phyloP scores from a whole-genome alignment of 768 basidiomycete species.

The Daedaleopsis nitida region DNA sequence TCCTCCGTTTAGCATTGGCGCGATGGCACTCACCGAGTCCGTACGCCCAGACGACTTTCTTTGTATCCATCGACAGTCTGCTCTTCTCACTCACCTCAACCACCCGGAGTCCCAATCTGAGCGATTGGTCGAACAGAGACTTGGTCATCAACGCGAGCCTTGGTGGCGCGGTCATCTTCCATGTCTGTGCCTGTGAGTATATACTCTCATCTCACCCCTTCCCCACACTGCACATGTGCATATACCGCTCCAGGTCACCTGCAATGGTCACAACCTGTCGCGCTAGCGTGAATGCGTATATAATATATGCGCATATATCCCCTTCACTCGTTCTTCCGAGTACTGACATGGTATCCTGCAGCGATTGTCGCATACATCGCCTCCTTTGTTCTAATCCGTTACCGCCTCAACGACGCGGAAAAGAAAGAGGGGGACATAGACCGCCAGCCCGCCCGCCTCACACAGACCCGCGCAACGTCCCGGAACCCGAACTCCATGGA shows the following conservation, averaged over 20 bases:
- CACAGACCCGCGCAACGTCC: background rate
- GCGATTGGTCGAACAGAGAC: constrained; percentile 18
- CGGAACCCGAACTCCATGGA: background rate
- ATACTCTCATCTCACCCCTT: background rate
- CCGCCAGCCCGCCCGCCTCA: background rate
- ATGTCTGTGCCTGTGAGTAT: constrained; percentile 50
- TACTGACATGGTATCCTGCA: constrained; percentile 14
- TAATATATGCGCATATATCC: background rate
- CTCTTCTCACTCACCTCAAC: constrained; percentile 37
- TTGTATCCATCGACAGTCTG: constrained; percentile 59
- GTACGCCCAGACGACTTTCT: constrained; percentile 55
- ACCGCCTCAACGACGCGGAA: constrained; percentile 55
- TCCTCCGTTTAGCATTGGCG: background rate
- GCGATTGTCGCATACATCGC: constrained; percentile 53
- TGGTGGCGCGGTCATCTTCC: constrained; percentile 35
- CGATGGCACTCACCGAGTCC: background rate
- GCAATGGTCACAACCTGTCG: no score
- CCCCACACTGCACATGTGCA: no score
- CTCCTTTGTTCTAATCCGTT: constrained; percentile 56
- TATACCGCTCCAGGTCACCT: no score
- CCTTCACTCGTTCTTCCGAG: background rate
- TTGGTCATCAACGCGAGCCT: constrained; percentile 22
- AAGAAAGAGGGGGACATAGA: background rate
- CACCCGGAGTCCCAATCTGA: constrained; percentile 30
- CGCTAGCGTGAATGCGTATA: no score